Percentiles rank a stretch among this genome's conserved stretches.
phyloP scores from a whole-genome alignment of 2,329 filamentous ascomycete genomes.

The Fusarium sp. region DNA sequence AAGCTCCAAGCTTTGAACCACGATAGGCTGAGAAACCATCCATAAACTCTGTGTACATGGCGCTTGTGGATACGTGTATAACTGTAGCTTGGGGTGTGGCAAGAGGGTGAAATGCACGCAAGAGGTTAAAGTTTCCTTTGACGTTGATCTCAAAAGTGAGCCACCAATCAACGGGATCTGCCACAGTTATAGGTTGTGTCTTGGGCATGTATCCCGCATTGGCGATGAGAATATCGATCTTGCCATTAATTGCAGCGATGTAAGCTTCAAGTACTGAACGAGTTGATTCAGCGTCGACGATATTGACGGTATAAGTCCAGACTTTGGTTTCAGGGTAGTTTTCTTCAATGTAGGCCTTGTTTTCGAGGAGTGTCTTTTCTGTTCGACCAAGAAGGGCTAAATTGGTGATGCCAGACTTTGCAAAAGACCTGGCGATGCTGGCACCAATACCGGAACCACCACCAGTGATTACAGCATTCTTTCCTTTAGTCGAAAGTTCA shows the following conservation, averaged over 20 bases:
- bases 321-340: conserved; percentile 67
- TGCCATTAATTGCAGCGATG: conserved; percentile 42
- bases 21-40: conserved; percentile 54
- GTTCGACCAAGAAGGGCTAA: conserved; percentile 58
- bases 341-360: conserved; percentile 51
- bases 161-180: conserved; percentile 45
- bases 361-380: conserved; percentile 47
- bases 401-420: conserved; percentile 54
- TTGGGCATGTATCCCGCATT: conserved; percentile 48
- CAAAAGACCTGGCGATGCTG: conserved; percentile 70
- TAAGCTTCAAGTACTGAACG: conserved; percentile 33
- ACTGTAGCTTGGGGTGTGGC: conserved; percentile 45
- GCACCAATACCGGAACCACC: conserved; percentile 73
- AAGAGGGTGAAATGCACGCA: conserved; percentile 46
- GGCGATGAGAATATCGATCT: conserved; percentile 54
- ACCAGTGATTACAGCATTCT: conserved; percentile 73
- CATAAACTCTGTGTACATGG: conserved; percentile 44
- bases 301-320: conserved; percentile 48
- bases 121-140: conserved; percentile 48
- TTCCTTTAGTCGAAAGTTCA: conserved; percentile 54
- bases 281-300: conserved; percentile 47
- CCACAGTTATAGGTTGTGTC: conserved; percentile 17
- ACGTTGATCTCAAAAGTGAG: conserved; percentile 48
- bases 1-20: conserved; percentile 57
- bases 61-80: conserved; percentile 41